These are phyloP conservation scores for Nannochloropsis salina DNA, from an alignment of 108 stramenopile genomes.

Conservation along the genomic window DNA sequence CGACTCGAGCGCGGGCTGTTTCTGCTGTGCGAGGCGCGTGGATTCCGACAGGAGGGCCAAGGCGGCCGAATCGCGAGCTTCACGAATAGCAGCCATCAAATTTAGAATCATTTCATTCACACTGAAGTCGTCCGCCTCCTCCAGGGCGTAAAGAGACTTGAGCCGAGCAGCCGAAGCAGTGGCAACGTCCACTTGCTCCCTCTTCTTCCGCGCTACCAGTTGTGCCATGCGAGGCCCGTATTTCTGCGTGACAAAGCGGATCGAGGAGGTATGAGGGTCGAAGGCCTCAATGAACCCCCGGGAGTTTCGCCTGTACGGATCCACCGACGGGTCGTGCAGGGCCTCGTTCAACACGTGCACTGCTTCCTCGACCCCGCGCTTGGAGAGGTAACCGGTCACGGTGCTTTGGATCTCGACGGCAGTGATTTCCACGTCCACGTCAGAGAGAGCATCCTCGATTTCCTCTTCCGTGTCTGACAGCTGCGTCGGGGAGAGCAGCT, in stretches of 20 bases:
- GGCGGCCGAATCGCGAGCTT: slow-evolving; percentile 1
- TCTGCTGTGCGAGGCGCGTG: not conserved
- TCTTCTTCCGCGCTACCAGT: not conserved
- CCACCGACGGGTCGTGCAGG: not conserved
- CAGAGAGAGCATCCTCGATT: not conserved
- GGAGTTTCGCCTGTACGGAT: not conserved
- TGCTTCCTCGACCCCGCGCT: not conserved
- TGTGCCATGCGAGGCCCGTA: not conserved
- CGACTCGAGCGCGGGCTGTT: not conserved
- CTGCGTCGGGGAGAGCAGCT: not conserved
- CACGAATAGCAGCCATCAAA: not conserved
- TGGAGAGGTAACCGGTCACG: not conserved
- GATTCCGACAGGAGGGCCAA: not conserved
- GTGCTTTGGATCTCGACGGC: not conserved
- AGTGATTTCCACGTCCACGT: not conserved
- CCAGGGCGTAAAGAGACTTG: not conserved
- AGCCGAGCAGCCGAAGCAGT: not conserved
- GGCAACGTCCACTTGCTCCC: not conserved
- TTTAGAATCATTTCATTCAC: not conserved
- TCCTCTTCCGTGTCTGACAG: not conserved
- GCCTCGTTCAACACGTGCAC: slow-evolving; percentile 7
- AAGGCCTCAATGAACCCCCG: not conserved
- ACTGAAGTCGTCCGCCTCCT: not conserved
- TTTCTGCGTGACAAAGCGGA: not conserved
- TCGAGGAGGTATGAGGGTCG: not conserved